Conservation (phyloP, 2,329 filamentous ascomycete species). For the Xylaria arbuscula region DNA sequence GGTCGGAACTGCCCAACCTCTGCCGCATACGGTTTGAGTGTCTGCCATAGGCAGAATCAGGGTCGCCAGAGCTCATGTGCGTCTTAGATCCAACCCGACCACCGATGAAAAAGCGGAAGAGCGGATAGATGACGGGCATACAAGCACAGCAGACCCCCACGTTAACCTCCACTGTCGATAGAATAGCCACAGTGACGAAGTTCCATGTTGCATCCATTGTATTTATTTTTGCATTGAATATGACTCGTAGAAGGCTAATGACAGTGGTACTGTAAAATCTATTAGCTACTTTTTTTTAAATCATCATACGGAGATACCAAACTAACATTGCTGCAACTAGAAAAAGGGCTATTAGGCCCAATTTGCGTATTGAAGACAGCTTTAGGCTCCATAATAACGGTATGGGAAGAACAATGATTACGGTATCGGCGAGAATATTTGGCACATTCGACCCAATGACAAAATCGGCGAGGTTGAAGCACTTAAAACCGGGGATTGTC, state of each 20-base stretch:
- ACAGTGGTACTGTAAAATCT: slow-evolving; percentile 5
- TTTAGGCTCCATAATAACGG: slow-evolving; percentile 17
- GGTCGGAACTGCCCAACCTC: slow-evolving; percentile 6
- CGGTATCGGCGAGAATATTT: slow-evolving; percentile 16
- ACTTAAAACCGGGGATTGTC: slow-evolving; percentile 11
- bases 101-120: slow-evolving; percentile 10
- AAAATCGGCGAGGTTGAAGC: slow-evolving; percentile 14
- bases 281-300: not conserved
- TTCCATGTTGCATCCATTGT: slow-evolving; percentile 7
- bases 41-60: not conserved
- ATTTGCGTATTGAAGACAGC: slow-evolving; percentile 13
- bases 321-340: slow-evolving; percentile 20
- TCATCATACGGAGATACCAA: not conserved
- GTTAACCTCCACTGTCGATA: slow-evolving; percentile 16
- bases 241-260: slow-evolving; percentile 16
- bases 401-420: slow-evolving; percentile 13
- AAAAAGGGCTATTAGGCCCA: slow-evolving; percentile 18
- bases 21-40: slow-evolving; percentile 8
- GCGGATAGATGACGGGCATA: slow-evolving; percentile 21
- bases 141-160: slow-evolving; percentile 16
- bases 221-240: slow-evolving; percentile 14
- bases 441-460: slow-evolving; percentile 22
- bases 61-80: not conserved
- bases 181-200: slow-evolving; percentile 18
- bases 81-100: not conserved